Percentiles rank a stretch among this genome's conserved stretches.
Conservation (phyloP, 805 yeast species). For the Teunomyces tritomae region DNA sequence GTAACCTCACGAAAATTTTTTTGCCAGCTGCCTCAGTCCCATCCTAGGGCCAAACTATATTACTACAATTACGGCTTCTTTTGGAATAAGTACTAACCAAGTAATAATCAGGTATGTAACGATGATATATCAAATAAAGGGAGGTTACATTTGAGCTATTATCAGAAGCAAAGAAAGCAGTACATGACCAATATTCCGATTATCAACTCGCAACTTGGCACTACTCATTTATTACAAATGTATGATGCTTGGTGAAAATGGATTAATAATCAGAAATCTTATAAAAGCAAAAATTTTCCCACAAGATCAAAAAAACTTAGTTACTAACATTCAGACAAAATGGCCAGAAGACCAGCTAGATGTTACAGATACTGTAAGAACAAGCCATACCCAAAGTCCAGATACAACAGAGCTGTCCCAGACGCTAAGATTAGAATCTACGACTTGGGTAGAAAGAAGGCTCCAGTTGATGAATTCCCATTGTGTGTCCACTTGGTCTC, state of each 20-base stretch:
- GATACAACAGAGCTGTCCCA: constrained; percentile 99
- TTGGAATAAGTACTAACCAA: constrained; percentile 1
- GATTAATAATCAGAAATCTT: constrained; percentile 2
- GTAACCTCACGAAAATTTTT: neutral
- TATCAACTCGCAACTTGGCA: neutral
- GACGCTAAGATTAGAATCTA: constrained; percentile 99
- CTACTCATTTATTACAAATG: neutral
- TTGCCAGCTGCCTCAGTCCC: neutral
- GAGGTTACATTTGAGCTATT: neutral
- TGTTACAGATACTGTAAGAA: constrained; percentile 99
- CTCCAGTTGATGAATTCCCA: constrained; percentile 98
- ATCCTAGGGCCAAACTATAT: neutral
- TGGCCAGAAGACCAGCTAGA: constrained; percentile 99
- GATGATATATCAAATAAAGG: neutral
- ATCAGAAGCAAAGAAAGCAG: neutral
- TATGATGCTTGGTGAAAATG: neutral
- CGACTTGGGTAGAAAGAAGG: constrained; percentile 99
- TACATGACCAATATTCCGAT: neutral
- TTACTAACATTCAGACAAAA: constrained; percentile 49
- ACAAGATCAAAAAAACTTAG: neutral
- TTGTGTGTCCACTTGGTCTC: constrained; percentile 98
- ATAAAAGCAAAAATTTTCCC: constrained; percentile 1
- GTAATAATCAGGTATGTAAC: constrained; percentile 8
- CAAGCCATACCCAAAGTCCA: constrained; percentile 99
- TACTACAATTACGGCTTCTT: neutral